Evolutionary conservation across 1,284 basidiomycete genomes (phyloP).

Genomic region (Malassezia obtusa): DNA sequence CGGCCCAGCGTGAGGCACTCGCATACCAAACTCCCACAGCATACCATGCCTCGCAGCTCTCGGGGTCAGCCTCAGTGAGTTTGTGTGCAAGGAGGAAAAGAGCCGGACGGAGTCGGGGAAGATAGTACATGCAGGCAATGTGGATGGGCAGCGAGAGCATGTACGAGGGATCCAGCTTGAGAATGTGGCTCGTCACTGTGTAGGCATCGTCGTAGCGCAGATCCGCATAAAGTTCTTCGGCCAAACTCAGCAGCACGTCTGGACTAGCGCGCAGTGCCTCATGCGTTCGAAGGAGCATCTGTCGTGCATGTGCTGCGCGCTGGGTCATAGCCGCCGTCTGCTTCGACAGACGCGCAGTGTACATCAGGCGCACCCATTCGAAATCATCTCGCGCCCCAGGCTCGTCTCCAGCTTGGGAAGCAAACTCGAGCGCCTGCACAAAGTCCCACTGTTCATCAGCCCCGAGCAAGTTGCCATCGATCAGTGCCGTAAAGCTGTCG

Average conservation of each 20-base stretch:
- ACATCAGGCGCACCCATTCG: slow-evolving; percentile 79
- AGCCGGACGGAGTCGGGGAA: slow-evolving; percentile 76
- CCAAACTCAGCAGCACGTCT: slow-evolving; percentile 81
- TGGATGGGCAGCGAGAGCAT: slow-evolving; percentile 65
- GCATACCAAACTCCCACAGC: slow-evolving; percentile 97
- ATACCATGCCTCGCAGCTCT: slow-evolving; percentile 89
- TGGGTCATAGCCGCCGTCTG: slow-evolving; percentile 35
- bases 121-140: slow-evolving; percentile 92
- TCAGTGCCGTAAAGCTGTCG: slow-evolving; percentile 81
- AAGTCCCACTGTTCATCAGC: slow-evolving; percentile 69
- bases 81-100: slow-evolving; percentile 93
- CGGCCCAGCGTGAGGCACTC: slow-evolving; percentile 60
- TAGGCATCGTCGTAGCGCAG: slow-evolving; percentile 92
- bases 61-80: slow-evolving; percentile 78
- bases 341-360: slow-evolving; percentile 80
- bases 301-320: slow-evolving; percentile 12
- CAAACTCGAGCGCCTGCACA: slow-evolving; percentile 70
- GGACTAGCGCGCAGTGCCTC: slow-evolving; percentile 66
- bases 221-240: slow-evolving; percentile 75
- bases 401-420: slow-evolving; percentile 60
- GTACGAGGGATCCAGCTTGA: slow-evolving; percentile 33
- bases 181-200: slow-evolving; percentile 58
- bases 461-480: slow-evolving; percentile 63
- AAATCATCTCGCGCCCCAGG: slow-evolving; percentile 58
- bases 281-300: slow-evolving; percentile 62